Evolutionary conservation across 352 stramenopile species (phyloP).

Genomic region (Thraustochytrium sp.): DNA sequence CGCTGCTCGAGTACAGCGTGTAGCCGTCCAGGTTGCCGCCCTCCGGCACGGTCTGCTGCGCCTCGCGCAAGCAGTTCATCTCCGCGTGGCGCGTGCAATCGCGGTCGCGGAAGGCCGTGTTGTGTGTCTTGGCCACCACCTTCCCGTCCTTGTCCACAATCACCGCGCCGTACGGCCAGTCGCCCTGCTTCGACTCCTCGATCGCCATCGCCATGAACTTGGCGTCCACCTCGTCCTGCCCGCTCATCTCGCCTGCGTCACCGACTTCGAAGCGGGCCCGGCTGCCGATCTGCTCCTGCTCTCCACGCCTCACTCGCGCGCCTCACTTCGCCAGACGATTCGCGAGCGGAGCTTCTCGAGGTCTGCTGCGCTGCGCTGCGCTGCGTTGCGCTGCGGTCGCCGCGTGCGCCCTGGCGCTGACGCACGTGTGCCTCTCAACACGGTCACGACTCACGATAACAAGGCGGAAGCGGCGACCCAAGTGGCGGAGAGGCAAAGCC

Average conservation of each 20-base stretch:
- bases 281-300: not conserved
- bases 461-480: too few relatives aligned
- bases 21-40: slow-evolving; percentile 58
- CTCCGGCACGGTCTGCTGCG: slow-evolving; percentile 46
- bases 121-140: slow-evolving; percentile 57
- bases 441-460: too few relatives aligned
- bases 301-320: too few relatives aligned
- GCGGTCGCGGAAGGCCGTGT: slow-evolving; percentile 56
- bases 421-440: too few relatives aligned
- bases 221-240: not conserved
- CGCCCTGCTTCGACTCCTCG: not conserved
- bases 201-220: slow-evolving; percentile 17
- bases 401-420: too few relatives aligned
- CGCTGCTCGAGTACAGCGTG: slow-evolving; percentile 65
- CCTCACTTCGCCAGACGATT: too few relatives aligned
- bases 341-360: too few relatives aligned
- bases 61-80: slow-evolving; percentile 57
- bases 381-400: too few relatives aligned
- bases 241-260: not conserved
- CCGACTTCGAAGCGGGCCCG: not conserved
- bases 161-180: slow-evolving; percentile 2
- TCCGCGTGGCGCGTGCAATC: slow-evolving; percentile 68
- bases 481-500: too few relatives aligned
- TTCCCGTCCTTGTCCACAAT: slow-evolving; percentile 43
- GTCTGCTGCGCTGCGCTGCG: too few relatives aligned